Evolutionary conservation across 1,139 yeast species (phyloP), one percentile per base, ranked within the genome.

Genomic region (Saccharomyces hybrid): DNA sequence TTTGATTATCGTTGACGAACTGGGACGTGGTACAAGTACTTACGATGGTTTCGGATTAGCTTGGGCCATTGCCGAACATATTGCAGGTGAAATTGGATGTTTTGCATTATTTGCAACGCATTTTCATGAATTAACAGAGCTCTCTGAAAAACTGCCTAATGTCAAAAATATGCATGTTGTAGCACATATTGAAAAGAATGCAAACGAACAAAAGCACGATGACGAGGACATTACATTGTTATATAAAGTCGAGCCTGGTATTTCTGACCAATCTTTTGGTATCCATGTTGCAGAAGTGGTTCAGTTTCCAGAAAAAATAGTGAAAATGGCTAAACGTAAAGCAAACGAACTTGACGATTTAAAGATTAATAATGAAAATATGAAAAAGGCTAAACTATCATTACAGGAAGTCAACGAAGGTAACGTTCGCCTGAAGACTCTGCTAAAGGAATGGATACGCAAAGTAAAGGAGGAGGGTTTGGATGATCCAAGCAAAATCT

Each of bases 41-140:
- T 93, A 91, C 69, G 99, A 93, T 72, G 99, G 99, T 0, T 93
- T 93, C 75, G 99, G 99, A 0, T 77, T 93, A 47, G 99, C 99
- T 0, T 93, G 96, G 95, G 85, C 97, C 0, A 93, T 93, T 56
- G 87, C 95, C 62, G 96, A 90, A 66, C 84, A 86, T 68, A 83
- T 93, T 58, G 84, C 93, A 2, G 76, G 76, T 32, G 75, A 83
- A 56, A 80, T 88, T 56, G 78, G 80, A 52, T 86, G 96, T 60
- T 90, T 89, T 70, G 82, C 96, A 0, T 69, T 93, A 57, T 93
- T 93, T 77, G 99, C 99, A 0, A 93, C 99, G 0, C 99, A 93
- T 75, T 93, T 93, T 78, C 98, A 93, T 70, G 99, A 93, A 69
- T 77, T 93, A 56, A 93, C 98, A 0, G 84, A 85, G 42, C 74